Conservation (phyloP, 2,329 filamentous ascomycete genomes). For the Cladobotryum mycophilum region DNA sequence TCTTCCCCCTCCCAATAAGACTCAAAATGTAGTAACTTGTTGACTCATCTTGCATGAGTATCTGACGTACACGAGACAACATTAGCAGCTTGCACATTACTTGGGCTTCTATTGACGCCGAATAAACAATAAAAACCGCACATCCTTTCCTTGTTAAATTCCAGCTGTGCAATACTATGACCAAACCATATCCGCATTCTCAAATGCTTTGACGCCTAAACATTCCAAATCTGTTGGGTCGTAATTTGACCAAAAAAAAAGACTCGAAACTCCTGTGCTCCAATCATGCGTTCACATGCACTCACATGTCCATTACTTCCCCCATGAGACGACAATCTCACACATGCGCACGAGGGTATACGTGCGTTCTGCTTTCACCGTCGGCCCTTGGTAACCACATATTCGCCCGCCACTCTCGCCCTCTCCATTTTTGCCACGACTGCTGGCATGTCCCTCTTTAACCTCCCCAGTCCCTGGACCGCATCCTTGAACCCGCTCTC, state of each 20-base stretch:
- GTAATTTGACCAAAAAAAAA: too few relatives aligned
- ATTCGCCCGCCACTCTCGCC: constrained; percentile 53
- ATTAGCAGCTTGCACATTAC: too few relatives aligned
- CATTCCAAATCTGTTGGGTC: background rate
- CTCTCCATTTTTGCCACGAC: constrained; percentile 60
- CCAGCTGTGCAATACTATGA: background rate
- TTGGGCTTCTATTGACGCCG: too few relatives aligned
- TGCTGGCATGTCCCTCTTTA: constrained; percentile 56
- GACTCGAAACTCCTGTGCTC: background rate
- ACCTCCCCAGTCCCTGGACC: constrained; percentile 42
- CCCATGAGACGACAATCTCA: background rate
- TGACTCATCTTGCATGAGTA: too few relatives aligned
- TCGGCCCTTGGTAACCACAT: constrained; percentile 36
- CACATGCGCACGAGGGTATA: background rate
- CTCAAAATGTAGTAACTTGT: too few relatives aligned
- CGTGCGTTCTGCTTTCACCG: background rate
- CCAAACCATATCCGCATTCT: background rate
- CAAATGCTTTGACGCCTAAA: background rate
- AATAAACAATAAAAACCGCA: too few relatives aligned
- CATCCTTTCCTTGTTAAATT: background rate
- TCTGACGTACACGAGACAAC: too few relatives aligned
- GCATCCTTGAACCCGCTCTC: constrained; percentile 42
- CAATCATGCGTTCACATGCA: background rate
- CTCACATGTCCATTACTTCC: background rate
- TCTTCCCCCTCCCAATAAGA: too few relatives aligned